Base-by-base conservation (phyloP, 306 rosid species). In the Crotalaria pallida region DNA sequence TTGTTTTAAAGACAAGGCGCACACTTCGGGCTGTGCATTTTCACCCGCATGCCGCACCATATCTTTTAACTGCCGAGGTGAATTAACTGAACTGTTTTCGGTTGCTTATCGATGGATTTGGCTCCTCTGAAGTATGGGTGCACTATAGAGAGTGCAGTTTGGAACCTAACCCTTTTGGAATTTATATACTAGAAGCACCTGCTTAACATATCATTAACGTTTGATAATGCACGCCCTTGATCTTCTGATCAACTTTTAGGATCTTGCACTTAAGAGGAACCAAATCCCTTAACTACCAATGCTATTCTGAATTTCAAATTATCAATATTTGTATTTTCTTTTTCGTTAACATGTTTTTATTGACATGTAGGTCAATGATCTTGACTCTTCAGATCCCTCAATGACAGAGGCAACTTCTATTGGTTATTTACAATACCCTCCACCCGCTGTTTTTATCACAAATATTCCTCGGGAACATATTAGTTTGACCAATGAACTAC, bases 21-120 rank as follows among this genome's bases (percentile, higher is more conserved):
- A 91, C 99, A 10, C 91, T 95, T 65, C 88, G 97, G 51, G 97
- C 99, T 56, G 99, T 91, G 81, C 97, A 91, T 79, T 95, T 95
- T 74, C 99, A 95, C 59, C 99, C 99, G 0, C 96, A 89, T 74
- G 96, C 84, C 0, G 90, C 97, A 1, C 99, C 97, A 44, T 91
- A 89, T 63, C 97, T 95, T 72, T 83, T 95, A 79, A 95, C 99
- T 33, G 97, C 99, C 0, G 97, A 95, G 96, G 99, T 91, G 16
- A 74, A 58, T 52, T 36, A 31, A 71, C 43, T 75, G 17, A 2
- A 8, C n/a, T 56, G 33, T 53, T 31, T 71, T 63, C 43, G 49
- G 62, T 72, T 73, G 31, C 45, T 40, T 19, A 29, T 68, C 44
- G 9, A 2, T 38, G 44, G 44, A 38, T 38, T 38, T 38, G 44